A percentile compares a stretch with the other conserved stretches of the same genome.
Evolutionary conservation across 2,329 filamentous ascomycete genomes (phyloP).

Genomic region (Cladosporium sp.): DNA sequence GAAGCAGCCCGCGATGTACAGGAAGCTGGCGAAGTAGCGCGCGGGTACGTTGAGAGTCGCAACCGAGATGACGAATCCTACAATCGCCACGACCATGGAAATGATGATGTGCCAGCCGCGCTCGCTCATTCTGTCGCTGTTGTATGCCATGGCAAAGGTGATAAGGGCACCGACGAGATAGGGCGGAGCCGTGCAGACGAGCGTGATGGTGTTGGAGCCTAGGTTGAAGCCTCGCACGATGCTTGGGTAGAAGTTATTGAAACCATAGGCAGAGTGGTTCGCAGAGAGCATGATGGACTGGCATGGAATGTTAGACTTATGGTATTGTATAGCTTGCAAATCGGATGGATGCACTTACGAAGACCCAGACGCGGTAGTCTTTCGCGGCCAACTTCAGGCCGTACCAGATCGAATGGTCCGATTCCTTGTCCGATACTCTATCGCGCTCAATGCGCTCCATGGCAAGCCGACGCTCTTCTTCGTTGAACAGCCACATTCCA

Average conservation of each 20-base stretch:
- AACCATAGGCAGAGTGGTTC: conserved; percentile 2
- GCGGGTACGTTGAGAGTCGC: conserved; percentile 4
- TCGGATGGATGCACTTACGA: not conserved
- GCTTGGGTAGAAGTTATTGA: conserved; percentile 12
- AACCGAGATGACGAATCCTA: conserved; percentile 1
- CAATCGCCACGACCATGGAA: not conserved
- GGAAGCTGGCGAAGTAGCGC: conserved; percentile 31
- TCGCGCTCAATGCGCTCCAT: conserved; percentile 31
- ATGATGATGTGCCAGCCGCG: conserved; percentile 33
- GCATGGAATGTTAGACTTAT: not conserved
- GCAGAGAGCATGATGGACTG: conserved; percentile 7
- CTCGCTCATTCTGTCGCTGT: conserved; percentile 38
- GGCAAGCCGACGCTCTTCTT: conserved; percentile 30
- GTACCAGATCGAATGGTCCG: conserved; percentile 34
- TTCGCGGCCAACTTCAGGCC: conserved; percentile 5
- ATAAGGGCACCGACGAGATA: conserved; percentile 21
- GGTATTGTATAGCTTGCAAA: not conserved
- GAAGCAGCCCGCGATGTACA: conserved; percentile 33
- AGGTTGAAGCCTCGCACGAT: conserved; percentile 25
- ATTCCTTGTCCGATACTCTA: conserved; percentile 44
- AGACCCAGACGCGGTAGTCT: conserved; percentile 7
- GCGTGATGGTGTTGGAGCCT: conserved; percentile 27
- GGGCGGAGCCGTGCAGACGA: conserved; percentile 33
- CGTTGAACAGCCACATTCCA: conserved; percentile 40
- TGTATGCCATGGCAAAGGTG: conserved; percentile 31